Base-by-base conservation (phyloP, 108 stramenopile species). In the Cyclotella baltica region DNA sequence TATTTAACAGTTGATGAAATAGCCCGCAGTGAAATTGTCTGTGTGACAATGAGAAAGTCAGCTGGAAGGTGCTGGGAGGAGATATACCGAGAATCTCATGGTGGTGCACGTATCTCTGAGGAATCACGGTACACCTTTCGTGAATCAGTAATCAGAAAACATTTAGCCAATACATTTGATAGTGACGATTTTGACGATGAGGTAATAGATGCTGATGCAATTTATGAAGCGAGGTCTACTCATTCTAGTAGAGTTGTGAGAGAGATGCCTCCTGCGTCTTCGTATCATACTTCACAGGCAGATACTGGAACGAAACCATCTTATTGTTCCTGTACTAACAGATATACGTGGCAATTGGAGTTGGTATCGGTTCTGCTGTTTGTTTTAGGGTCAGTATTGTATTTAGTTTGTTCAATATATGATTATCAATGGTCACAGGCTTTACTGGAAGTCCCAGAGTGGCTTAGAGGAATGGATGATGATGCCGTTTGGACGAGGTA, bases 391-490 rank as follows among this genome's bases (percentile, higher is more conserved):
- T 40, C 37, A 37, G 11, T 61, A 28, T 50, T 73, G 29, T 73
- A 73, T 33, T 37, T 73, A 13, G 57, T 62, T 4, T 23, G 50
- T 27, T 43, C 72, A 2, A 50, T 73, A 1, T n/a, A 62, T 29
- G 59, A 73, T 30, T 73, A 73, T 50, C 22, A 73, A 73, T 73
- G 43, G 38, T 53, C 72, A 30, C 38, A 62, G 29, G 34, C 27
- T 10, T 47, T 73, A n/a, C 46, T 36, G 56, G 34, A 36, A 0
- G 16, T 67, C 15, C 67, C 67, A 29, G 23, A 20, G 29, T 67
- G 23, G 19, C 67, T 67, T 1, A 43, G 67, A 3, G 29, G 20
- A 31, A 46, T 15, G 29, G 67, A 67, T 31, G 67, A 67, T 51
- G 67, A 67, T 67, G 31, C 2, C 18, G 50, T 9, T 31, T 67